Percentiles rank a stretch among this genome's conserved stretches.
phyloP scores from a whole-genome alignment of 2,329 filamentous ascomycete species.

The Hypoxylon sp. region DNA sequence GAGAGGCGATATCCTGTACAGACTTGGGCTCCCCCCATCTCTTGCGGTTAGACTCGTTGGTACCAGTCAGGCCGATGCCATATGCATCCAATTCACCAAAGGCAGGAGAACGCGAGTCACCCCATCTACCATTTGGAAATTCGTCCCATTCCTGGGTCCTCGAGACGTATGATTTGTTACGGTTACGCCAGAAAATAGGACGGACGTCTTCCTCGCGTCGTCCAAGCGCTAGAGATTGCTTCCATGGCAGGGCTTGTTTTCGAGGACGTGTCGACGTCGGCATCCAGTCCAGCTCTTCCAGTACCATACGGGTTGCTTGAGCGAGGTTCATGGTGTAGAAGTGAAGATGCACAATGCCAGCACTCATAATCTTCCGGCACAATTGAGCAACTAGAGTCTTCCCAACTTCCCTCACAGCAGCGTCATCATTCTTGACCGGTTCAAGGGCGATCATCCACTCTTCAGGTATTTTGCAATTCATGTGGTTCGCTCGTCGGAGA shows the following conservation, averaged over 20 bases:
- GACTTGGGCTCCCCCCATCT: slow-evolving; percentile 91
- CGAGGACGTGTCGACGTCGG: slow-evolving; percentile 83
- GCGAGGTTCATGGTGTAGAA: slow-evolving; percentile 99
- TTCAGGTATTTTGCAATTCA: slow-evolving; percentile 85
- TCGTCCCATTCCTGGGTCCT: slow-evolving; percentile 99
- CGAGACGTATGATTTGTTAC: slow-evolving; percentile 94
- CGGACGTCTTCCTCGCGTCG: slow-evolving; percentile 94
- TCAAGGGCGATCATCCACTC: slow-evolving; percentile 87
- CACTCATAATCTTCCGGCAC: slow-evolving; percentile 87
- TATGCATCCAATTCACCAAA: slow-evolving; percentile 97
- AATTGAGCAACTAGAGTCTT: slow-evolving; percentile 89
- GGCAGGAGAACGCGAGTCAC: slow-evolving; percentile 94
- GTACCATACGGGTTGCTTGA: slow-evolving; percentile 91
- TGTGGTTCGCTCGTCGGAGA: slow-evolving; percentile 89
- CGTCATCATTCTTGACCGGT: slow-evolving; percentile 96
- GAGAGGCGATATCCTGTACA: slow-evolving; percentile 82
- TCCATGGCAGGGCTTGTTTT: slow-evolving; percentile 94
- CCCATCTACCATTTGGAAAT: slow-evolving; percentile 98
- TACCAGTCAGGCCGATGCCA: slow-evolving; percentile 92
- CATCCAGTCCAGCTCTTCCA: slow-evolving; percentile 88
- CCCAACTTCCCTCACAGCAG: slow-evolving; percentile 90
- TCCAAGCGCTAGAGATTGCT: slow-evolving; percentile 90
- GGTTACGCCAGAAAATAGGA: slow-evolving; percentile 98
- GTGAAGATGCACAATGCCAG: slow-evolving; percentile 89
- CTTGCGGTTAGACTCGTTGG: slow-evolving; percentile 95